A percentile compares a stretch with the other conserved stretches of the same genome.
Conservation (phyloP, 495 filamentous ascomycete species). For the Xylaria telfairii region DNA sequence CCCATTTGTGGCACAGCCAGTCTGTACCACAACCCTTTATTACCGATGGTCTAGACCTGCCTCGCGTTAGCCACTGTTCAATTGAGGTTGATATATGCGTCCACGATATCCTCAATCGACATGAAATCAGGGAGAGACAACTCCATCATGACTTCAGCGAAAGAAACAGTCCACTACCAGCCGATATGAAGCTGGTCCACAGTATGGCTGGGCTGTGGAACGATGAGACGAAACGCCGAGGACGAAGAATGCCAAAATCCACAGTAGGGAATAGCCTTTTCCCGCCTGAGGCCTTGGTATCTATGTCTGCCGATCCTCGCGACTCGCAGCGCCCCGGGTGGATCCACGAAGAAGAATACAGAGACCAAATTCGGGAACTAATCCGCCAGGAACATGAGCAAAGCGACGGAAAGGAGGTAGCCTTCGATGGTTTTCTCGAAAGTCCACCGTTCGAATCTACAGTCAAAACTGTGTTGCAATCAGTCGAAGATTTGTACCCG, state of each 20-base stretch:
- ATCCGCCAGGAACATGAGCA: slow-evolving; percentile 65
- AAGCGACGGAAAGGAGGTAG: slow-evolving; percentile 51
- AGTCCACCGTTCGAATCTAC: slow-evolving; percentile 56
- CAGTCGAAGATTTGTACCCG: slow-evolving; percentile 84
- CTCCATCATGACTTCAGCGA: slow-evolving; percentile 92
- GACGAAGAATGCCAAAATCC: slow-evolving; percentile 65
- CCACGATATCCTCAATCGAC: slow-evolving; percentile 85
- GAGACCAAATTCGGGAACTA: slow-evolving; percentile 64
- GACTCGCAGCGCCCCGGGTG: slow-evolving; percentile 72
- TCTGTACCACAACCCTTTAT: slow-evolving; percentile 57
- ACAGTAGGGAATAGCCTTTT: slow-evolving; percentile 75
- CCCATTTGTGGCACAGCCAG: slow-evolving; percentile 80
- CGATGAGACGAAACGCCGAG: slow-evolving; percentile 84
- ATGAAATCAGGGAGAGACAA: slow-evolving; percentile 69
- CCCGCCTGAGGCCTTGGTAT: slow-evolving; percentile 76
- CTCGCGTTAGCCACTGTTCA: slow-evolving; percentile 82
- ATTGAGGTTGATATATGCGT: slow-evolving; percentile 89
- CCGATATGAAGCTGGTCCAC: slow-evolving; percentile 79
- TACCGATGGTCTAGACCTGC: slow-evolving; percentile 66
- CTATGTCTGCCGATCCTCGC: slow-evolving; percentile 83
- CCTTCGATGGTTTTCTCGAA: slow-evolving; percentile 70
- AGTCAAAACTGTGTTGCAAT: slow-evolving; percentile 78
- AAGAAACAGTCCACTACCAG: slow-evolving; percentile 63
- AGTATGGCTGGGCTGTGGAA: slow-evolving; percentile 95
- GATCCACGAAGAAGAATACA: slow-evolving; percentile 90